Evolutionary conservation across 352 stramenopile species (phyloP).

Genomic region (Pythium brachiatum): DNA sequence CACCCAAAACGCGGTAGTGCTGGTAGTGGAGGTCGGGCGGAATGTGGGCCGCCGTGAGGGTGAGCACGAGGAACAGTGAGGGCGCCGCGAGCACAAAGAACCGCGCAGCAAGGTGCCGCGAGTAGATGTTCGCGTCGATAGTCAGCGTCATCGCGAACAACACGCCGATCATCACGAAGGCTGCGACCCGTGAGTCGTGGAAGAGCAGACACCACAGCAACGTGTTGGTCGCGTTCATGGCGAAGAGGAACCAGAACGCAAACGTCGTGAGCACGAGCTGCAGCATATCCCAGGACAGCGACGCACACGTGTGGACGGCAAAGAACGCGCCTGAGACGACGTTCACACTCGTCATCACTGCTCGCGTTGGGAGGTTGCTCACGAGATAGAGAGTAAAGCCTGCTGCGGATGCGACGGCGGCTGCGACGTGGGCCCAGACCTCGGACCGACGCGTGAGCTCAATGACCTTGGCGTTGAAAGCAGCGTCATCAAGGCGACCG

Average conservation of each 20-base stretch:
- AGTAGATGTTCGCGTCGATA: constrained; percentile 13
- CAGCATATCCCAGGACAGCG: constrained; percentile 9
- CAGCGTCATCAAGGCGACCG: no score
- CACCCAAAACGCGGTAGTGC: neutral
- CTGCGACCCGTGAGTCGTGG: neutral
- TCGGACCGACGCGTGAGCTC: no score
- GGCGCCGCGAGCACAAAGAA: neutral
- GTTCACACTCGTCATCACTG: no score
- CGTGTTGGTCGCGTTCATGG: constrained; percentile 6
- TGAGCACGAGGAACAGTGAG: neutral
- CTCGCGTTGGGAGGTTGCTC: no score
- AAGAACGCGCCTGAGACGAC: no score
- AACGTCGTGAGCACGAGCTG: neutral
- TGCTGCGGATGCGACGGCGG: no score
- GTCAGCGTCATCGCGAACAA: neutral
- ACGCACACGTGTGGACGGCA: no score
- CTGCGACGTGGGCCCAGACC: no score
- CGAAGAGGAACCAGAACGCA: constrained; percentile 12
- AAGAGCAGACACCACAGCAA: neutral
- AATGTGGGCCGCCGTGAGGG: neutral
- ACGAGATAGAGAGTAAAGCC: no score
- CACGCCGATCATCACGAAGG: neutral
- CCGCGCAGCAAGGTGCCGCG: neutral
- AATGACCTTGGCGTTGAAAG: no score
- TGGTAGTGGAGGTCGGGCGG: neutral